A percentile compares a stretch with the other conserved stretches of the same genome.
Conservation (phyloP, 2,329 filamentous ascomycete species). For the Aureobasidium leucospermi region DNA sequence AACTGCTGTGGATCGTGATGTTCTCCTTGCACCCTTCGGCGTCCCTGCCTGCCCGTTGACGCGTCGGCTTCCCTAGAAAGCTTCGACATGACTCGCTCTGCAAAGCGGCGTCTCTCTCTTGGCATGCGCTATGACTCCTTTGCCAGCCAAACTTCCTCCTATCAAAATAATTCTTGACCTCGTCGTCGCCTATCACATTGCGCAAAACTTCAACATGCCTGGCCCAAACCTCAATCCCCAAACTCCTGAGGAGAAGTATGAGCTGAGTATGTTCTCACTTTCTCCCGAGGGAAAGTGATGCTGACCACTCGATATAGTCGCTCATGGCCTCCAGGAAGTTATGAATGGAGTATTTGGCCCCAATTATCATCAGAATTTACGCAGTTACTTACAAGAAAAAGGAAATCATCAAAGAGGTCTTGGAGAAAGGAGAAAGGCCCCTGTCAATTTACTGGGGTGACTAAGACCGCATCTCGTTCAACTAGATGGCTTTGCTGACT, state of each 20-base stretch:
- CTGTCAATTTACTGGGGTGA: constrained; percentile 70
- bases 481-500: no score
- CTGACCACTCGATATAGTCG: constrained; percentile 35
- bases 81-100: no score
- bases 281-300: not conserved
- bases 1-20: not conserved
- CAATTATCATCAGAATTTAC: no score
- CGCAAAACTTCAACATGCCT: not conserved
- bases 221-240: constrained; percentile 5
- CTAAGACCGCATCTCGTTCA: no score
- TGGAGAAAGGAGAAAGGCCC: constrained; percentile 62
- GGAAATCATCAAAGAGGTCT: constrained; percentile 69
- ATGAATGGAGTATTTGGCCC: constrained; percentile 46
- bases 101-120: no score
- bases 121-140: no score
- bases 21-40: not conserved
- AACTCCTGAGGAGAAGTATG: constrained; percentile 53
- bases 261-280: constrained; percentile 45
- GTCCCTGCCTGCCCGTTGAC: not conserved
- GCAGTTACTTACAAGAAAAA: constrained; percentile 29
- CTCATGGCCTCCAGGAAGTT: constrained; percentile 71
- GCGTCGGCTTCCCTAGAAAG: not conserved
- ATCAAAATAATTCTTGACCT: no score
- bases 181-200: not conserved
- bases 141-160: no score